Evolutionary conservation across 176 grass and related monocot species (phyloP), one percentile per base, ranked within the genome.

Genomic region (sorghum (Sorghum bicolor)): DNA sequence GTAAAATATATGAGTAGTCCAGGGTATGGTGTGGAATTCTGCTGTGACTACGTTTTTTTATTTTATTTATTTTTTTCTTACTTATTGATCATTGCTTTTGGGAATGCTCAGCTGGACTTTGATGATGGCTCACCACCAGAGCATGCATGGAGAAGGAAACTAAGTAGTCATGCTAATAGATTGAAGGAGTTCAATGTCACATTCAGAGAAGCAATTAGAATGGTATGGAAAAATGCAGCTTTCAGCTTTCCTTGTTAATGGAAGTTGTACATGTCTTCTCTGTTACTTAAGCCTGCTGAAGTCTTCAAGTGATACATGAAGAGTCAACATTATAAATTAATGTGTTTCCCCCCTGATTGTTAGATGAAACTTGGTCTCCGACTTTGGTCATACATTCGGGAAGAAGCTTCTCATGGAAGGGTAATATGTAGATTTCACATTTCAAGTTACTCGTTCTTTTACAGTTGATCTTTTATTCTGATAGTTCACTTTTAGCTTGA

Each of bases 371-470:
- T 95, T 88, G 96, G 96, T 80, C 78, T 98, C 64, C 96, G 96
- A 19, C 96, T 98, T 88, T 98, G 96, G 96, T 95, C 96, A 82
- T 98, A 95, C 86, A 92, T 98, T 32, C 90, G 89, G 72, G 96
- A 98, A 88, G 96, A 98, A 90, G 96, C 96, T 93, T 95, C 96
- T 74, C 77, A 98, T 34, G 96, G 96, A 89, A 95, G 96, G 91
- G 96, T 95, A 95, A 89, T 82, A 26, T 24, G 11, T 34, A 64
- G 26, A 77, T 64, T 77, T 28, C 71, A 36, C 52, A 75, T 81
- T 75, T 82, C 22, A 64, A 74, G 17, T n/a, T 77, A 89, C 52
- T 70, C 28, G 28, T 64, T 44, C 8, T 53, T 50, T 78, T 86
- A 13, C 39, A 69, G 17, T 80, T 32, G 64, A 85, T 26, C 28